phyloP scores from a whole-genome alignment of 2,329 filamentous ascomycete genomes.

The Trichoderma cornu-damae region DNA sequence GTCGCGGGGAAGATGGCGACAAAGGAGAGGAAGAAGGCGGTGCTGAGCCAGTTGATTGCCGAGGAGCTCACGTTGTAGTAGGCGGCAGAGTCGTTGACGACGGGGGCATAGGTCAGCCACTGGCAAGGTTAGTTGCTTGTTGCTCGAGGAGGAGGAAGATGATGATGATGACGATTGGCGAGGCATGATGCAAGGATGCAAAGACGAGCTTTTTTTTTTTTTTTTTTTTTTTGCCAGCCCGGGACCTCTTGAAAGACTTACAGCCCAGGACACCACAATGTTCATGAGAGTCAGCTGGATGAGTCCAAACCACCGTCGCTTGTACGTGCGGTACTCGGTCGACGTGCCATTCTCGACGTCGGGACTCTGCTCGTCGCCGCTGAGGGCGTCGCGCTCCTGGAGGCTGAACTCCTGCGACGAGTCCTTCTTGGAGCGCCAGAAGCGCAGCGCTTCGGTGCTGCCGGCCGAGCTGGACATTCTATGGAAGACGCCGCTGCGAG shows the following conservation, averaged over 20 bases:
- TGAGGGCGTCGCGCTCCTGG: conserved; percentile 21
- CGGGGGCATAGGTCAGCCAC: conserved; percentile 91
- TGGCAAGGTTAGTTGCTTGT: conserved; percentile 15
- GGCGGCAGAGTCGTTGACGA: conserved; percentile 64
- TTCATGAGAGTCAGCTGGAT: conserved; percentile 81
- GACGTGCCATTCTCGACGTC: conserved; percentile 26
- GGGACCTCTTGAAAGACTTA: too few relatives aligned
- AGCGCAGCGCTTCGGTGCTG: conserved; percentile 25
- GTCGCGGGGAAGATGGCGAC: conserved; percentile 64
- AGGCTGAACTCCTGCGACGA: conserved; percentile 29
- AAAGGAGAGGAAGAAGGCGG: conserved; percentile 81
- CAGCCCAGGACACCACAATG: conserved; percentile 91
- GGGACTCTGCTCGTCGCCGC: conserved; percentile 18
- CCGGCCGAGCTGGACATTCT: conserved; percentile 21
- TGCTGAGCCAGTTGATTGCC: conserved; percentile 89
- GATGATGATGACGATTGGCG: neutral
- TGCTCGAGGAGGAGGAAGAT: too few relatives aligned
- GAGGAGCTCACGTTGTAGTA: conserved; percentile 74
- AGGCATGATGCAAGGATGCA: too few relatives aligned
- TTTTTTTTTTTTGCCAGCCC: too few relatives aligned
- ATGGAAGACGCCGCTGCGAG: conserved; percentile 12
- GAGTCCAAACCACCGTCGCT: conserved; percentile 83
- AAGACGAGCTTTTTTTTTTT: too few relatives aligned
- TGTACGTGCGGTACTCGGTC: conserved; percentile 56
- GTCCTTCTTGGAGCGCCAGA: conserved; percentile 31